Percentiles rank a stretch among this genome's conserved stretches.
phyloP scores from a whole-genome alignment of 2,329 filamentous ascomycete genomes.

The Sporothrix brasiliensis region DNA sequence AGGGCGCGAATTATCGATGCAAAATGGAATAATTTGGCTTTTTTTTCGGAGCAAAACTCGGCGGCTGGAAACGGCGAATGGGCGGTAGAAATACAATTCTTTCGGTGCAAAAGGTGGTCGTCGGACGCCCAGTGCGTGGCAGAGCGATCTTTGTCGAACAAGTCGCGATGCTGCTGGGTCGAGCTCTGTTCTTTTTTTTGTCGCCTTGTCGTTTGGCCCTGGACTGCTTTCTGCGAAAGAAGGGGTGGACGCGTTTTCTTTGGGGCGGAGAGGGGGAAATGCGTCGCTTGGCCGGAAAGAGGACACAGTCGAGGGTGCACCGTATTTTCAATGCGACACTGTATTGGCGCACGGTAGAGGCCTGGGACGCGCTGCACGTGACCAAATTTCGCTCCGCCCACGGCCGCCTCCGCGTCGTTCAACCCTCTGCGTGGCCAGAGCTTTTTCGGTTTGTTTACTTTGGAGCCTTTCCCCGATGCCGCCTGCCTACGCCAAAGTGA shows the following conservation, averaged over 20 bases:
- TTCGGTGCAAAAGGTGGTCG: background rate
- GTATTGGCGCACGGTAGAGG: background rate
- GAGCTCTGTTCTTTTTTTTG: slow-evolving; percentile 13
- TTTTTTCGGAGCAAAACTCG: background rate
- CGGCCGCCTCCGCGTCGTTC: slow-evolving; percentile 20
- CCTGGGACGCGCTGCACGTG: slow-evolving; percentile 9
- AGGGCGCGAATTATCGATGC: background rate
- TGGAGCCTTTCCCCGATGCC: slow-evolving; percentile 31
- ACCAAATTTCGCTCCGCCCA: background rate
- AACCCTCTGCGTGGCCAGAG: slow-evolving; percentile 33
- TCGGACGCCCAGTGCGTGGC: background rate
- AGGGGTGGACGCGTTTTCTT: slow-evolving; percentile 28
- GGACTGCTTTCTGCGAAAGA: slow-evolving; percentile 11
- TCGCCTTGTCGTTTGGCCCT: slow-evolving; percentile 17
- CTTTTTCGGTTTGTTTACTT: slow-evolving; percentile 38
- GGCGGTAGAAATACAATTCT: background rate
- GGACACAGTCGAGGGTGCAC: background rate
- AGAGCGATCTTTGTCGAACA: background rate
- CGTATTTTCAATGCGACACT: background rate
- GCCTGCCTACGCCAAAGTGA: slow-evolving; percentile 21
- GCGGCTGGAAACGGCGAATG: background rate
- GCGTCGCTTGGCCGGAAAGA: slow-evolving; percentile 17
- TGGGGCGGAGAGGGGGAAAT: slow-evolving; percentile 1
- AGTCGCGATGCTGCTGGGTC: slow-evolving; percentile 21
- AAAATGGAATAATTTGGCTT: background rate